Base-by-base conservation (phyloP, 169 alveolate species). In the Plasmodium sp. region DNA sequence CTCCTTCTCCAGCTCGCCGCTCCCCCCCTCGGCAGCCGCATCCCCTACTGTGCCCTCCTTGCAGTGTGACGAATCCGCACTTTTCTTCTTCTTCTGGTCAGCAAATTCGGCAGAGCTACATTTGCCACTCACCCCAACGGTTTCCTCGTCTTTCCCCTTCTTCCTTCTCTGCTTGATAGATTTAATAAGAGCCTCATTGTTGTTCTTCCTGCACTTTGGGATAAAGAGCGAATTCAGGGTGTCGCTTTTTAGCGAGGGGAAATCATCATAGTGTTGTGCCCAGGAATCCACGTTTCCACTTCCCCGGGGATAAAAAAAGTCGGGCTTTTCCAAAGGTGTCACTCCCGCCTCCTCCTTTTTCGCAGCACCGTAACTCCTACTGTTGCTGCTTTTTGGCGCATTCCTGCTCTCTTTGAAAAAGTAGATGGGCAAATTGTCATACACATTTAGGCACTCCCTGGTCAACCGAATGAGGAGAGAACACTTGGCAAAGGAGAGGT, bases 341-440 rank as follows among this genome's bases (percentile, higher is more conserved):
- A 18, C 34, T n/a, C 39, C 67, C 12, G 39, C 58, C 34, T 80
- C 27, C 1, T 5, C 1, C 0, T 43, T 54, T 12, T 67, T 43
- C 36, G 9, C 62, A 22, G 14, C 36, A 27, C 62, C 62, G 16
- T 51, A 51, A 22, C 5, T 51, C 62, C 62, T 14, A 22, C 62
- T 51, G 9, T 9, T 36, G 10, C 22, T 22, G 27, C 27, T 22
- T 22, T 22, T 43, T 7, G n/a, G 16, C 22, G 22, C 36, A 1
- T 90, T 62, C 31, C 34, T n/a, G 71, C 74, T 92, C 39, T 73
- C 84, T 45, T 71, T 71, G 67, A 92, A 92, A 82, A 92, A 92
- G 73, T 48, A 83, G n/a, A 92, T 72, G n/a, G 92, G 92, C 7
- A 92, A 92, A 48, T 92, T 51, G 58, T 92, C 95, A 92, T 72